Percentiles rank a stretch among this genome's conserved stretches.
Evolutionary conservation across 2,329 filamentous ascomycete species (phyloP).

Genomic region (Raffaelea deltoideospora): DNA sequence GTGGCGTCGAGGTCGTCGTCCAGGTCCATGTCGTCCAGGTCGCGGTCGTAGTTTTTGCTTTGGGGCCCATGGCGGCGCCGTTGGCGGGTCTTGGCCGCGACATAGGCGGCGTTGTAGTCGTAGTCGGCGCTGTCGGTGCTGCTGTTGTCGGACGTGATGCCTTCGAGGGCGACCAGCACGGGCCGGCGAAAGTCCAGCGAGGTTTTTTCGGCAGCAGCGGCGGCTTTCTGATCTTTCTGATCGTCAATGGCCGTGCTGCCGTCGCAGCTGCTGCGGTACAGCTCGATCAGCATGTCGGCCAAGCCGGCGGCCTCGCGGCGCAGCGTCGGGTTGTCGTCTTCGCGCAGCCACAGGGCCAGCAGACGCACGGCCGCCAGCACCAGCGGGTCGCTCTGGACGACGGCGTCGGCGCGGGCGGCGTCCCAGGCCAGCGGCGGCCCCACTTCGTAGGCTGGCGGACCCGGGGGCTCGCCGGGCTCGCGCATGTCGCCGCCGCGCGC

Average conservation of each 20-base stretch:
- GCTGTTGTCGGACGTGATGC: slow-evolving; percentile 23
- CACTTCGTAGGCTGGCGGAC: too few relatives aligned
- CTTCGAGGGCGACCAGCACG: slow-evolving; percentile 44
- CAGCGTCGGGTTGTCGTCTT: slow-evolving; percentile 47
- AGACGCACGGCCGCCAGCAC: slow-evolving; percentile 41
- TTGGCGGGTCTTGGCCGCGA: slow-evolving; percentile 17
- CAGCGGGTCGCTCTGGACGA: slow-evolving; percentile 38
- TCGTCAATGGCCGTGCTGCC: slow-evolving; percentile 6
- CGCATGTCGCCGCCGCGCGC: slow-evolving; percentile 30
- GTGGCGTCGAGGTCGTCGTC: slow-evolving; percentile 9
- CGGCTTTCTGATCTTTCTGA: too few relatives aligned
- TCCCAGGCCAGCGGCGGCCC: slow-evolving; percentile 42
- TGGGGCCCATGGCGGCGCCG: background rate
- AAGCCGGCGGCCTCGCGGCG: slow-evolving; percentile 41
- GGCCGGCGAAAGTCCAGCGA: slow-evolving; percentile 40
- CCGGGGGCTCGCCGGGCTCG: slow-evolving; percentile 22
- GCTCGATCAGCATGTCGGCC: slow-evolving; percentile 46
- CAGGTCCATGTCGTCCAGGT: slow-evolving; percentile 40
- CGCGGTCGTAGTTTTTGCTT: slow-evolving; percentile 10
- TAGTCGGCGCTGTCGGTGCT: background rate
- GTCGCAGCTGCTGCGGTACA: slow-evolving; percentile 28
- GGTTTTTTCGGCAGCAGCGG: too few relatives aligned
- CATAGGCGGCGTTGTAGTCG: slow-evolving; percentile 23
- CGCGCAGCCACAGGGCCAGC: slow-evolving; percentile 51
- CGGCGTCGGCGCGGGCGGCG: slow-evolving; percentile 28